Evolutionary conservation across 139 green algal genomes (phyloP).

Genomic region (Volvox reticuliferus): DNA sequence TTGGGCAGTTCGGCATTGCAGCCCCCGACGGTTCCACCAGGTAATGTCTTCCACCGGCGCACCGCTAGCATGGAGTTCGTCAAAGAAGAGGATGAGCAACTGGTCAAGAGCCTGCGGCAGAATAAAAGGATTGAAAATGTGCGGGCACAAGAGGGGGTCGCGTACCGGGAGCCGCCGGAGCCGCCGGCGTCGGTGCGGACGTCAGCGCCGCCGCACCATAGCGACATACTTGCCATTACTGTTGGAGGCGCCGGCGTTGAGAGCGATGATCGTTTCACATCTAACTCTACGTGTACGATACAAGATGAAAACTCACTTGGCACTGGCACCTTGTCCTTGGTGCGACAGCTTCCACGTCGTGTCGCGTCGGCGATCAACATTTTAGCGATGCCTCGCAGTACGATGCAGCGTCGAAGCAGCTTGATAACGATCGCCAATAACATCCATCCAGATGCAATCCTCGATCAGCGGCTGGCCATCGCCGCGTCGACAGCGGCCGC

Average conservation of each 20-base stretch:
- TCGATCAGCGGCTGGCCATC: neutral
- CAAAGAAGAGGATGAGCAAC: neutral
- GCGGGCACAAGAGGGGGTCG: too few species aligned
- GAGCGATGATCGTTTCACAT: neutral
- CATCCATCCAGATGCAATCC: neutral
- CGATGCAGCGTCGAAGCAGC: neutral
- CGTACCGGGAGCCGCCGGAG: too few species aligned
- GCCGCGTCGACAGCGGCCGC: neutral
- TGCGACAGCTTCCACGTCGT: neutral
- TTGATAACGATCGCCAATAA: neutral
- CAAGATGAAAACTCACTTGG: neutral
- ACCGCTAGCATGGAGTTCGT: neutral
- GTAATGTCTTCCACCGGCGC: neutral
- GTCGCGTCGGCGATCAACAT: neutral
- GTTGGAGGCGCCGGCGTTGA: neutral
- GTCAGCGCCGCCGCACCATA: neutral
- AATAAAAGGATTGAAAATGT: too few species aligned
- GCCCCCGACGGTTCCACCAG: neutral
- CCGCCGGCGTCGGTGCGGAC: too few species aligned
- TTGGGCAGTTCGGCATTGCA: neutral
- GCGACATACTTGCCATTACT: neutral
- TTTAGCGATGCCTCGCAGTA: neutral
- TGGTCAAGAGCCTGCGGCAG: neutral
- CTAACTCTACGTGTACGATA: neutral
- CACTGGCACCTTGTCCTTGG: neutral